phyloP scores from a whole-genome alignment of 495 filamentous ascomycete species.

The Neurospora sp. region DNA sequence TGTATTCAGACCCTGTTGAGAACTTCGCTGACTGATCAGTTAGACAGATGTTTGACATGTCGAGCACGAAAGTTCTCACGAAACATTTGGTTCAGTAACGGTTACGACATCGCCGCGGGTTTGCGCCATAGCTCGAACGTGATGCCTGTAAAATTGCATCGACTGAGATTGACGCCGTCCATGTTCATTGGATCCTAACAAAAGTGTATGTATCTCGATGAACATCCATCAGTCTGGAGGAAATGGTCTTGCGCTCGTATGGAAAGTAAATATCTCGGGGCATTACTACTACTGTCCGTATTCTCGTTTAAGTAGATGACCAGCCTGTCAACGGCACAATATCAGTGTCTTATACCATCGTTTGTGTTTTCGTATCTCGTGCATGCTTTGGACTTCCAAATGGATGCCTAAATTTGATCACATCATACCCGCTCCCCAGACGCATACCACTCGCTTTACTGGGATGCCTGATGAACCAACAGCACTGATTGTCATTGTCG shows the following conservation, averaged over 20 bases:
- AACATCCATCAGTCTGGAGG: neutral
- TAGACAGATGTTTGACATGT: neutral
- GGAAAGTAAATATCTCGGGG: neutral
- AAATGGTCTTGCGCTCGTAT: neutral
- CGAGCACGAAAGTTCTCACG: neutral
- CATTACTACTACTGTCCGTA: neutral
- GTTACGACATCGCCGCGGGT: neutral
- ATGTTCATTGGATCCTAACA: neutral
- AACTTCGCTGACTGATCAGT: neutral
- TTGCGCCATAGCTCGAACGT: neutral
- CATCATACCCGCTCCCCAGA: neutral
- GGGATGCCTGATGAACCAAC: neutral
- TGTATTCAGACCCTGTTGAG: neutral
- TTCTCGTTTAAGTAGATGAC: neutral
- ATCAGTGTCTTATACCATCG: neutral
- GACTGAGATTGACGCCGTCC: neutral
- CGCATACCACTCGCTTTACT: neutral
- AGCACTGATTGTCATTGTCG: neutral
- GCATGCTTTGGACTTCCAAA: neutral
- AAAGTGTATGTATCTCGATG: neutral
- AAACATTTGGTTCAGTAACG: neutral
- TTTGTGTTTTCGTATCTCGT: neutral
- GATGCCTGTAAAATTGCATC: neutral
- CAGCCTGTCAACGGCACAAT: neutral
- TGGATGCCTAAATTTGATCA: neutral